phyloP scores from a whole-genome alignment of 2,329 filamentous ascomycete species.

The Domatiomyces globalis region DNA sequence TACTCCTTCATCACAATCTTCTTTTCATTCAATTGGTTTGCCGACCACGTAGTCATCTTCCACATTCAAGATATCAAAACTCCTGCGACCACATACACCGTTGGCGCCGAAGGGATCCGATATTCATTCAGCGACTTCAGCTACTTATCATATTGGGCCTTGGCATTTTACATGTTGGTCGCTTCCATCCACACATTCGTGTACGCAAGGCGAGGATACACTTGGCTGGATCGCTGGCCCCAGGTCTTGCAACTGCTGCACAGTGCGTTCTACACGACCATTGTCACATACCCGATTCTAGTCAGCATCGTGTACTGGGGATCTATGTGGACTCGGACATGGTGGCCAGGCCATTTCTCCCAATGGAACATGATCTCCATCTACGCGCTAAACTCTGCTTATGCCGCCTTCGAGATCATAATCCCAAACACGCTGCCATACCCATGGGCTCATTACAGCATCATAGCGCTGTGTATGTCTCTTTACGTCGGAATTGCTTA shows the following conservation, averaged over 20 bases:
- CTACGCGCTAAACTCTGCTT: constrained; percentile 59
- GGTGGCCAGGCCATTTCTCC: constrained; percentile 40
- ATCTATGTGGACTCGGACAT: constrained; percentile 40
- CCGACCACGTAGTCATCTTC: not conserved
- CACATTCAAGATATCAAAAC: not conserved
- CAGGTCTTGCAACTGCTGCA: constrained; percentile 51
- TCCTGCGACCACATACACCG: not conserved
- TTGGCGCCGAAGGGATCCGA: constrained; percentile 1
- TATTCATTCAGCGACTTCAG: constrained; percentile 68
- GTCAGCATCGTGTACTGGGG: constrained; percentile 61
- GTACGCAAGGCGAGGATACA: constrained; percentile 40
- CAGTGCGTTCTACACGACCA: constrained; percentile 47
- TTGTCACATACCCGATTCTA: constrained; percentile 51
- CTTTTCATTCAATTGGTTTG: constrained; percentile 2
- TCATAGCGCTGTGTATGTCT: constrained; percentile 54
- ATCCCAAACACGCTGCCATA: constrained; percentile 51
- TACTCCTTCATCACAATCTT: constrained; percentile 51
- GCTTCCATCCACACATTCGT: constrained; percentile 53
- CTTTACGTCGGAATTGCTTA: constrained; percentile 63
- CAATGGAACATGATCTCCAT: constrained; percentile 45
- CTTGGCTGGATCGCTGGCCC: constrained; percentile 44
- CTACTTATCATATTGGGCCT: constrained; percentile 64
- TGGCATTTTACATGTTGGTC: constrained; percentile 63
- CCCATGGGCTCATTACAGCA: constrained; percentile 52
- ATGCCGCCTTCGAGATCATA: constrained; percentile 62